Evolutionary conservation across 2,329 filamentous ascomycete genomes (phyloP).

Genomic region (Xylaria sp.): DNA sequence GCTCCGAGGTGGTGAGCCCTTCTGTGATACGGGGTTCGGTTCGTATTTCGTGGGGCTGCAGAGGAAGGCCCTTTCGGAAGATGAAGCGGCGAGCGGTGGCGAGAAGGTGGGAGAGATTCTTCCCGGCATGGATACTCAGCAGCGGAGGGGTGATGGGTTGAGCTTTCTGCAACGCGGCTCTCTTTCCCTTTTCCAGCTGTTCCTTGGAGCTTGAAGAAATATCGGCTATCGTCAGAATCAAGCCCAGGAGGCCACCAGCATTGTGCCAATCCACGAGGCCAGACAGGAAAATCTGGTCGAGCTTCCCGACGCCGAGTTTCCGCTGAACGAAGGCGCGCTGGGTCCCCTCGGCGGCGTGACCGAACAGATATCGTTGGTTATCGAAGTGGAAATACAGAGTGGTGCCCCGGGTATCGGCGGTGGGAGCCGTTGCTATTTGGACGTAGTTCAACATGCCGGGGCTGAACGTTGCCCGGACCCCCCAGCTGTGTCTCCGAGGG

Average conservation of each 20-base stretch:
- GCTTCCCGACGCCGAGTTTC: conserved; percentile 66
- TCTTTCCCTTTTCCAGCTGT: conserved; percentile 44
- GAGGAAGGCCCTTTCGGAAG: conserved; percentile 79
- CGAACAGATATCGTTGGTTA: conserved; percentile 82
- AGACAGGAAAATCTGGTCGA: conserved; percentile 81
- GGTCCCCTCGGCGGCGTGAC: conserved; percentile 80
- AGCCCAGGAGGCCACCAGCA: conserved; percentile 81
- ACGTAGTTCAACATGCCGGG: conserved; percentile 81
- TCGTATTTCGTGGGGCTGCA: conserved; percentile 72
- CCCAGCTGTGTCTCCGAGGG: too few relatives aligned
- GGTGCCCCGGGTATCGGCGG: conserved; percentile 85
- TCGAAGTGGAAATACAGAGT: conserved; percentile 80
- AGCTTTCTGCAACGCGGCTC: too few relatives aligned
- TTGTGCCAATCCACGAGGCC: conserved; percentile 77
- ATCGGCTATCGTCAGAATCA: conserved; percentile 84
- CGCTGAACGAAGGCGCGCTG: conserved; percentile 78
- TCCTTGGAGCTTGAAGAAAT: conserved; percentile 53
- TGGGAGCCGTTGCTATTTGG: conserved; percentile 80
- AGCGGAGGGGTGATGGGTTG: conserved; percentile 30
- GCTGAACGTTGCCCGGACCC: too few relatives aligned
- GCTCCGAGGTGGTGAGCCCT: conserved; percentile 54
- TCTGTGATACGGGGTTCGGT: conserved; percentile 47
- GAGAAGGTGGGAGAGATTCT: conserved; percentile 79
- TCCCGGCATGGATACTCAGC: conserved; percentile 76
- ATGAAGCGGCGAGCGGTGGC: conserved; percentile 86